These are phyloP conservation scores for Verbascum thapsus DNA, from an alignment of 257 asterid genomes.

Conservation along the genomic window DNA sequence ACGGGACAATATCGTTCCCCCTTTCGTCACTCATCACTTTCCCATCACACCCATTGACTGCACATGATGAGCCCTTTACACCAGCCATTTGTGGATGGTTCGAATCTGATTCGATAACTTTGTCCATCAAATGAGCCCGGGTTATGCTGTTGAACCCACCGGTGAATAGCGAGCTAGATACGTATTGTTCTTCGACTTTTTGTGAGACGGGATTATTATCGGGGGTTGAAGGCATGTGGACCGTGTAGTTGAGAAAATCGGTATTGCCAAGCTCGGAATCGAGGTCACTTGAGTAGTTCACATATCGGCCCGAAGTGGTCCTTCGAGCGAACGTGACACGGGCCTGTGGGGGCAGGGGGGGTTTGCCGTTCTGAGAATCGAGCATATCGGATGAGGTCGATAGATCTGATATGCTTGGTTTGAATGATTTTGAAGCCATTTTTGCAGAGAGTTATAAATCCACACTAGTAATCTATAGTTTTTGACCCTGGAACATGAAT, in stretches of 20 bases:
- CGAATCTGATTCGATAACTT: conserved; percentile 45
- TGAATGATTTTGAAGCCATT: conserved; percentile 59
- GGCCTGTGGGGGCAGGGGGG: conserved; percentile 48
- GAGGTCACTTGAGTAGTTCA: conserved; percentile 46
- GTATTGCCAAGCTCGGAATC: conserved; percentile 50
- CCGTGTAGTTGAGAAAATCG: conserved; percentile 53
- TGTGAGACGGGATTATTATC: conserved; percentile 46
- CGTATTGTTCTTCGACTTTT: conserved; percentile 53
- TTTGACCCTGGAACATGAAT: conserved; percentile 31
- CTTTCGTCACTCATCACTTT: conserved; percentile 49
- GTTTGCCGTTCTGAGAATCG: conserved; percentile 50
- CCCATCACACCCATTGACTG: conserved; percentile 50
- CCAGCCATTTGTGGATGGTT: conserved; percentile 49
- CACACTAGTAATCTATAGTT: not conserved
- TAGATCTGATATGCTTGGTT: conserved; percentile 49
- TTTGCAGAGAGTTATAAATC: too few species aligned
- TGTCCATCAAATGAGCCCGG: conserved; percentile 56
- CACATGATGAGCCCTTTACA: conserved; percentile 44
- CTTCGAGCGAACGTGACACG: conserved; percentile 43
- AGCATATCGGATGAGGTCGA: conserved; percentile 49
- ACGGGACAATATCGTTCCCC: conserved; percentile 43
- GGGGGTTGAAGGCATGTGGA: conserved; percentile 53
- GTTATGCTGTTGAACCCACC: conserved; percentile 56
- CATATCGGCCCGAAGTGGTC: conserved; percentile 47
- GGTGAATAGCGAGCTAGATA: conserved; percentile 53